Evolutionary conservation across 768 basidiomycete genomes (phyloP).

Genomic region (Rhodotorula graminis): DNA sequence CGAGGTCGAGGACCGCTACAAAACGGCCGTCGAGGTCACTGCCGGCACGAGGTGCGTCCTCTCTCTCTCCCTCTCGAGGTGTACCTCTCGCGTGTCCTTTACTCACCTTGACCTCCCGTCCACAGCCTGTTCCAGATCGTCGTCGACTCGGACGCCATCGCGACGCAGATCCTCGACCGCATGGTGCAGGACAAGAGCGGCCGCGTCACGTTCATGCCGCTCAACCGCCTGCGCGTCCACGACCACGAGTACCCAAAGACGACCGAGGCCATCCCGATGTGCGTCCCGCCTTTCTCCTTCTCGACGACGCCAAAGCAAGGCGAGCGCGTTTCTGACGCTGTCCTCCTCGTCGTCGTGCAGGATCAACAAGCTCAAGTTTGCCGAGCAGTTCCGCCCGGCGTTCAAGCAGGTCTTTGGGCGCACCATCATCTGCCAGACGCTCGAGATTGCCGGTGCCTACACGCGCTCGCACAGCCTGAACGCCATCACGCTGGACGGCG

Average conservation of each 20-base stretch:
- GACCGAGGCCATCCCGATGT: conserved; percentile 55
- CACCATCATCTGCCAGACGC: conserved; percentile 89
- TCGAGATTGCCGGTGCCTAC: conserved; percentile 86
- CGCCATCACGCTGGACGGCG: conserved; percentile 94
- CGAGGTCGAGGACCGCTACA: conserved; percentile 85
- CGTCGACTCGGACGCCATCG: conserved; percentile 93
- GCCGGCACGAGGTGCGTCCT: conserved; percentile 78
- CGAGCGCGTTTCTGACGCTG: background rate
- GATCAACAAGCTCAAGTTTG: conserved; percentile 74
- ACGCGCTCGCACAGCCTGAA: conserved; percentile 91
- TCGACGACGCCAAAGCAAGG: no score
- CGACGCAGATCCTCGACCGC: conserved; percentile 78
- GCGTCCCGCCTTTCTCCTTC: no score
- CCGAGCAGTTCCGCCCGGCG: conserved; percentile 66
- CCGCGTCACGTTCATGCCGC: conserved; percentile 95
- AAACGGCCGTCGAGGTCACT: conserved; percentile 86
- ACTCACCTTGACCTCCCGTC: no score
- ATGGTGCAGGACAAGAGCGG: conserved; percentile 93
- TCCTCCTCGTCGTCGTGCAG: background rate
- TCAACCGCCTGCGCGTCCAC: conserved; percentile 86
- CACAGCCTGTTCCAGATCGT: conserved; percentile 90
- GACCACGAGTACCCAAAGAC: conserved; percentile 55
- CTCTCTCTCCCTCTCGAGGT: background rate
- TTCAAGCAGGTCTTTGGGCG: conserved; percentile 97
- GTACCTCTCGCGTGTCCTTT: no score